Evolutionary conservation across 2,329 filamentous ascomycete species (phyloP).

Genomic region (Sporothrix brasiliensis): DNA sequence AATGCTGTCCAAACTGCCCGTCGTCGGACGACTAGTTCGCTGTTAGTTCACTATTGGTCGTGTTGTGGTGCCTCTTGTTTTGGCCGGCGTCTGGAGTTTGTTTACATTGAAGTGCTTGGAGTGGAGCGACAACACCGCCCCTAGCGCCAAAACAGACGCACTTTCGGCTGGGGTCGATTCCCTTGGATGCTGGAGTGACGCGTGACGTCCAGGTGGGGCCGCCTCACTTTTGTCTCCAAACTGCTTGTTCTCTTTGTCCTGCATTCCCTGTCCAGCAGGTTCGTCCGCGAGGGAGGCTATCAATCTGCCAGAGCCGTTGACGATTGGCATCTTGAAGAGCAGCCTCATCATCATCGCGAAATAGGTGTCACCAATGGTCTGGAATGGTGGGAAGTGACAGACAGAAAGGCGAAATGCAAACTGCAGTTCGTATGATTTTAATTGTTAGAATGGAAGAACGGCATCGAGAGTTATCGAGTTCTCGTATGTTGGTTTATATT

Average conservation of each 20-base stretch:
- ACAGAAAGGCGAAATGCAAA: no score
- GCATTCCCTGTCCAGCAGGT: not conserved
- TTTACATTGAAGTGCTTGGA: not conserved
- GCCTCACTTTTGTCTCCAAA: not conserved
- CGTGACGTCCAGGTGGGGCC: not conserved
- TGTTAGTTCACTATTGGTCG: conserved; percentile 5
- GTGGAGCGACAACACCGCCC: conserved; percentile 2
- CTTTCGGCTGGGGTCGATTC: not conserved
- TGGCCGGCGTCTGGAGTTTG: not conserved
- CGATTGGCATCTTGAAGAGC: no score
- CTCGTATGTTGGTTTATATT: no score
- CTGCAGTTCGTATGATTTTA: no score
- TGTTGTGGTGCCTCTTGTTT: not conserved
- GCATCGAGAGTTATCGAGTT: no score
- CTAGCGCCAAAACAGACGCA: conserved; percentile 22
- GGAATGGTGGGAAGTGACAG: no score
- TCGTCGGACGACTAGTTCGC: not conserved
- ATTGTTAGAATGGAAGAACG: no score
- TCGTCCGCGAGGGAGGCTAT: not conserved
- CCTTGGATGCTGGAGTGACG: not conserved
- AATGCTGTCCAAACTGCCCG: not conserved
- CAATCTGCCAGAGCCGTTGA: no score
- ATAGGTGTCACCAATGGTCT: no score
- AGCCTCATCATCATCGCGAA: no score
- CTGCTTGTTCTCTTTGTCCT: not conserved